Conservation (phyloP, 2,329 filamentous ascomycete genomes). For the Clathrospora elynae region DNA sequence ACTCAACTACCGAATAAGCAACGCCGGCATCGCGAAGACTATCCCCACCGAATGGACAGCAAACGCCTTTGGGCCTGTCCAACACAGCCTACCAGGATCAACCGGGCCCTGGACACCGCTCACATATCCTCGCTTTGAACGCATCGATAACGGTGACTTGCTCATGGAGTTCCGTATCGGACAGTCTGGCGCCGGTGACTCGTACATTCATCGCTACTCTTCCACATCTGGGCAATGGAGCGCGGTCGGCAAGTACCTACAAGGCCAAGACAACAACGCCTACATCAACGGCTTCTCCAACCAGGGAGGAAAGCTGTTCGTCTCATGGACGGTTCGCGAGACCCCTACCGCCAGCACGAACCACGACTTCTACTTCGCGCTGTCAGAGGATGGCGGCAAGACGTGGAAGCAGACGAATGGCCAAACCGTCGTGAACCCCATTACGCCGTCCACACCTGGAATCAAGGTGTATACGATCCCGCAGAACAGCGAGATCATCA, state of each 20-base stretch:
- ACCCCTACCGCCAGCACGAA: slow-evolving; percentile 57
- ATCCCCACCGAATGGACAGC: slow-evolving; percentile 37
- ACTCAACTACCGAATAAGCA: slow-evolving; percentile 44
- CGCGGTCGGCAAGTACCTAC: slow-evolving; percentile 51
- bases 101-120: slow-evolving; percentile 46
- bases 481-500: slow-evolving; percentile 55
- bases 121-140: slow-evolving; percentile 58
- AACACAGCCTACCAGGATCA: slow-evolving; percentile 38
- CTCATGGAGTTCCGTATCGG: slow-evolving; percentile 59
- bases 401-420: slow-evolving; percentile 53
- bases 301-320: slow-evolving; percentile 46
- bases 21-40: slow-evolving; percentile 38
- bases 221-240: slow-evolving; percentile 45
- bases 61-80: slow-evolving; percentile 35
- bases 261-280: slow-evolving; percentile 56
- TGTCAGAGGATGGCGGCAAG: slow-evolving; percentile 53
- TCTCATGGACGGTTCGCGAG: slow-evolving; percentile 58
- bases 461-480: slow-evolving; percentile 55
- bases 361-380: slow-evolving; percentile 57
- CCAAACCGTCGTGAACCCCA: slow-evolving; percentile 48
- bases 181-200: slow-evolving; percentile 57
- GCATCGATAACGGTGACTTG: slow-evolving; percentile 47
- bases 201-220: slow-evolving; percentile 56
- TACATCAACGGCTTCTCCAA: slow-evolving; percentile 58
- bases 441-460: slow-evolving; percentile 50